Percentiles rank a stretch among this genome's conserved stretches.
These are phyloP conservation scores for Colletotrichum lentis DNA, from an alignment of 2,329 filamentous ascomycete genomes.

Conservation along the genomic window DNA sequence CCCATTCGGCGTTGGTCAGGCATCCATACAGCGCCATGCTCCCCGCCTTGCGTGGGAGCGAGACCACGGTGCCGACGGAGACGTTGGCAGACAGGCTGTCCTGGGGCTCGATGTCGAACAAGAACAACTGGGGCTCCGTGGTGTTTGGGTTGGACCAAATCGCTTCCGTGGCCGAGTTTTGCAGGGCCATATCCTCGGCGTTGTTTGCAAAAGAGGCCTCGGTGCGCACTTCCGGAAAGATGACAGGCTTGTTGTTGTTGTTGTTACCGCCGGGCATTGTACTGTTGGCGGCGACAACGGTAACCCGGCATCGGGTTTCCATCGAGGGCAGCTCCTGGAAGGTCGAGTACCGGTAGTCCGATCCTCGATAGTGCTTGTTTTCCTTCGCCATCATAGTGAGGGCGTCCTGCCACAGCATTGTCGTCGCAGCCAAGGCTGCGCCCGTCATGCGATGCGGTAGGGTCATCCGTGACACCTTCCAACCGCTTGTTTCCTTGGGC, in stretches of 20 bases:
- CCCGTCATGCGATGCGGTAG: slow-evolving; percentile 4
- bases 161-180: neutral
- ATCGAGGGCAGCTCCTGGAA: slow-evolving; percentile 1
- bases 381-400: slow-evolving; percentile 2
- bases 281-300: neutral
- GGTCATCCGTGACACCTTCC: slow-evolving; percentile 1
- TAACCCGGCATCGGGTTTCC: slow-evolving; percentile 1
- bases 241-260: no score
- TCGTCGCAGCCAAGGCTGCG: neutral
- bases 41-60: neutral
- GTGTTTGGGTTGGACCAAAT: neutral
- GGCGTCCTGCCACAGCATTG: slow-evolving; percentile 6
- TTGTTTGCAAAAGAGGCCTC: neutral
- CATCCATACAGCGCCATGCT: neutral
- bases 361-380: neutral
- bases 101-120: neutral
- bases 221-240: slow-evolving; percentile 1
- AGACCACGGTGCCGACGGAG: slow-evolving; percentile 2
- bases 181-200: neutral
- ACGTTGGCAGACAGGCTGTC: neutral
- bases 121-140: slow-evolving; percentile 1
- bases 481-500: neutral
- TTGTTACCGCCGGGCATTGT: neutral
- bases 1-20: slow-evolving; percentile 4
- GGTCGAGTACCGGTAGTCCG: slow-evolving; percentile 4